These are phyloP conservation scores for Plenodomus biglobosus DNA, from an alignment of 2,329 filamentous ascomycete species.

Conservation along the genomic window DNA sequence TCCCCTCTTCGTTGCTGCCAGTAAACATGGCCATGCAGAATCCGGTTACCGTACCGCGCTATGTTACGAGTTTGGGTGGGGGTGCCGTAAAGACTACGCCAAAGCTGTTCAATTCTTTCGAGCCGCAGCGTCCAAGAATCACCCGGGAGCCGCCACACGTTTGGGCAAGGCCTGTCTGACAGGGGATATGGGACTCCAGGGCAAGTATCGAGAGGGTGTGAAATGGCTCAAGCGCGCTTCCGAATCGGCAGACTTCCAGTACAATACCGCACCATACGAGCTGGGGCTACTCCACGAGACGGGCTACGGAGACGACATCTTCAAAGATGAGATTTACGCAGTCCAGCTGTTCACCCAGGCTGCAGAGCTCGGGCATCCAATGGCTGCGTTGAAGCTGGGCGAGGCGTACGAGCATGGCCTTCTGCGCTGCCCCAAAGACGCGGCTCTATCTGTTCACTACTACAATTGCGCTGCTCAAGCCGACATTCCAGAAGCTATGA, in stretches of 20 bases:
- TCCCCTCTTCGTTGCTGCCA: conserved; percentile 86
- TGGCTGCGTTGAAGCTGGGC: conserved; percentile 86
- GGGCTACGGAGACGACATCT: conserved; percentile 92
- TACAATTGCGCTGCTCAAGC: conserved; percentile 89
- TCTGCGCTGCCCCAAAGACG: conserved; percentile 83
- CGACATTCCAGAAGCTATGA: conserved; percentile 86
- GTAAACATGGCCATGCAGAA: conserved; percentile 96
- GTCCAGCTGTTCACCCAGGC: conserved; percentile 93
- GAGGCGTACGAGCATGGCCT: conserved; percentile 94
- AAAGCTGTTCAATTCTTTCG: conserved; percentile 95
- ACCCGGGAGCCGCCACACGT: conserved; percentile 91
- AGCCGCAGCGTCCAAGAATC: conserved; percentile 85
- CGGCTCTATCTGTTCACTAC: conserved; percentile 92
- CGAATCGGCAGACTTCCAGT: conserved; percentile 86
- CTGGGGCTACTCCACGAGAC: conserved; percentile 85
- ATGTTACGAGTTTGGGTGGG: conserved; percentile 99
- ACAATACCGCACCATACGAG: conserved; percentile 91
- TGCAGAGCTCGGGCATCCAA: conserved; percentile 84
- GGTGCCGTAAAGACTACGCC: conserved; percentile 81
- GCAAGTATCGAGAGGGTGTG: conserved; percentile 84
- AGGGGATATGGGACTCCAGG: conserved; percentile 81
- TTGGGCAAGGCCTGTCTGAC: conserved; percentile 87
- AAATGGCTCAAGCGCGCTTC: conserved; percentile 96
- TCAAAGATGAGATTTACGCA: conserved; percentile 85
- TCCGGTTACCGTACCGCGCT: conserved; percentile 90